These are phyloP conservation scores for Vanderwaltozyma polyspora DNA, from an alignment of 805 yeast species.

Conservation along the genomic window DNA sequence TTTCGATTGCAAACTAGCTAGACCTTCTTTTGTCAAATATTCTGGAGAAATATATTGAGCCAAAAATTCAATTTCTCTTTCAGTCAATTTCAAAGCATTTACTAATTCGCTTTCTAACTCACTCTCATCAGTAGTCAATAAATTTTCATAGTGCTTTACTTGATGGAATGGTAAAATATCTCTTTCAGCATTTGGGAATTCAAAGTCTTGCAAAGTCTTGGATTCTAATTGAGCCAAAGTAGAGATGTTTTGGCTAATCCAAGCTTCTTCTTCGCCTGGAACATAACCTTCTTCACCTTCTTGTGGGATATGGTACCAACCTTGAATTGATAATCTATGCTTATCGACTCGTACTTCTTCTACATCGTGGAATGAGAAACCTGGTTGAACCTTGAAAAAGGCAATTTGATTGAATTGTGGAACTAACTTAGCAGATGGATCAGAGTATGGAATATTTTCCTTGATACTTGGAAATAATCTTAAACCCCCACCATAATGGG, in stretches of 20 bases:
- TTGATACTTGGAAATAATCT: conserved; percentile 76
- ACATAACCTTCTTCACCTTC: conserved; percentile 77
- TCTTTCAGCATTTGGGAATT: conserved; percentile 61
- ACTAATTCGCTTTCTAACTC: conserved; percentile 2
- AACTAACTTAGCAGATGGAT: conserved; percentile 53
- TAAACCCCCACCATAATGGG: conserved; percentile 87
- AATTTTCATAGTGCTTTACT: conserved; percentile 15
- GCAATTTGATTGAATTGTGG: conserved; percentile 97
- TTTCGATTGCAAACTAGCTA: conserved; percentile 34
- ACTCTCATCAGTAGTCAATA: conserved; percentile 1
- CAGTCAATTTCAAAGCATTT: conserved; percentile 20
- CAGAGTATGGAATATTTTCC: conserved; percentile 84
- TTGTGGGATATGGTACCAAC: conserved; percentile 99
- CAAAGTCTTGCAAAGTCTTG: conserved; percentile 64
- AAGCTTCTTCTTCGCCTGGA: conserved; percentile 65
- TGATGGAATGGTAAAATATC: conserved; percentile 33
- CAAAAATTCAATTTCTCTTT: conserved; percentile 40
- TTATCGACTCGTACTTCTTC: conserved; percentile 91
- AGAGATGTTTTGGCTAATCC: conserved; percentile 52
- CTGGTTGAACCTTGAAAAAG: conserved; percentile 92
- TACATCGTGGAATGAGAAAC: conserved; percentile 92
- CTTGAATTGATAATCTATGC: conserved; percentile 86
- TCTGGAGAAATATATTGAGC: conserved; percentile 44
- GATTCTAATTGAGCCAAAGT: conserved; percentile 74
- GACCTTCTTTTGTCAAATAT: conserved; percentile 31